These are phyloP conservation scores for Quercus variabilis DNA, from an alignment of 306 rosid genomes.

Conservation along the genomic window DNA sequence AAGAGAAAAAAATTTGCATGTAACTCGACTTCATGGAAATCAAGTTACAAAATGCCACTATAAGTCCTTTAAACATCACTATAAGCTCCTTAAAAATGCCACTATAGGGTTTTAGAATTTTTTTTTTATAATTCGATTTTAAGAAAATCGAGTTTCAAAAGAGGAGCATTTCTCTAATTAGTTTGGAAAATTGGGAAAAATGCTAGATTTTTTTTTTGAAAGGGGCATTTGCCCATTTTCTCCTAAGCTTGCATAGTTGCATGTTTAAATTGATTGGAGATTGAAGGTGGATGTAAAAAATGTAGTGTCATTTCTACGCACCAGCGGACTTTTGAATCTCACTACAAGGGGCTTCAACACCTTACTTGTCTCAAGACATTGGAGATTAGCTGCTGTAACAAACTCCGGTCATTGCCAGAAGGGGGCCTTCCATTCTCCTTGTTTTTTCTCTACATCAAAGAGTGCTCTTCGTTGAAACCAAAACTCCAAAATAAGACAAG, in stretches of 20 bases:
- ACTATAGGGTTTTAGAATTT: too few relatives aligned
- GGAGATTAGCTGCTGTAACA: conserved; percentile 12
- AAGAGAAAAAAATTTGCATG: too few relatives aligned
- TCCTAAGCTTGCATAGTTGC: background rate
- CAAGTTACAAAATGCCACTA: too few relatives aligned
- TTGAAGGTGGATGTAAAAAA: background rate
- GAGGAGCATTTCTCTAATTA: too few relatives aligned
- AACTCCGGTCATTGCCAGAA: conserved; percentile 18
- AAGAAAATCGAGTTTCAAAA: too few relatives aligned
- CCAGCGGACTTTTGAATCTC: background rate
- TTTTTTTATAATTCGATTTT: too few relatives aligned
- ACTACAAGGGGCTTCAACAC: conserved; percentile 1
- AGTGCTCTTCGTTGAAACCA: background rate
- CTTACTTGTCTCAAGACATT: background rate
- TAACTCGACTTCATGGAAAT: too few relatives aligned
- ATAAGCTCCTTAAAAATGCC: too few relatives aligned
- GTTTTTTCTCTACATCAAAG: background rate
- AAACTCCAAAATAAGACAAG: background rate
- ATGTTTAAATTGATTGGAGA: background rate
- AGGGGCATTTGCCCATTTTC: too few relatives aligned
- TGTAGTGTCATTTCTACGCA: background rate
- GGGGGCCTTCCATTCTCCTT: conserved; percentile 18
- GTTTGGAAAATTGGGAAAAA: too few relatives aligned
- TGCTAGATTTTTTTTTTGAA: too few relatives aligned
- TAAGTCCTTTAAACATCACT: too few relatives aligned